Percentiles rank a stretch among this genome's conserved stretches.
Evolutionary conservation across 2,329 filamentous ascomycete genomes (phyloP).

Genomic region (Colletotrichum sp.): DNA sequence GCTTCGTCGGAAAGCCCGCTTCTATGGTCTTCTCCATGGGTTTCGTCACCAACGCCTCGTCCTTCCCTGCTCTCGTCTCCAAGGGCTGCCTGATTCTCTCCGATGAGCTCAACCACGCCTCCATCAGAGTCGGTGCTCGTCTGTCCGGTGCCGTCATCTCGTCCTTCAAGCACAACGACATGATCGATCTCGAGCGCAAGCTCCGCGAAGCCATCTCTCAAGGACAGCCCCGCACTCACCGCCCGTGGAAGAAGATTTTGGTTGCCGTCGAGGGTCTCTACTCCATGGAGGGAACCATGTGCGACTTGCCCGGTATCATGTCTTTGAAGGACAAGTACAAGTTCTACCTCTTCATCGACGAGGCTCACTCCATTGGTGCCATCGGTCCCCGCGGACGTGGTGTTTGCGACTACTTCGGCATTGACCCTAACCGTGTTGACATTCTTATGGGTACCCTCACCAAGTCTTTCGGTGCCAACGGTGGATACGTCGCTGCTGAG

Average conservation of each 20-base stretch:
- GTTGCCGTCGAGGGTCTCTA: slow-evolving; percentile 97
- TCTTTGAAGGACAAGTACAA: slow-evolving; percentile 94
- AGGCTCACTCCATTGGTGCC: slow-evolving; percentile 95
- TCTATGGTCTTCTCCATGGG: slow-evolving; percentile 99
- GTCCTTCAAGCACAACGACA: slow-evolving; percentile 98
- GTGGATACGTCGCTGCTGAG: slow-evolving; percentile 90
- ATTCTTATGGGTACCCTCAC: slow-evolving; percentile 98
- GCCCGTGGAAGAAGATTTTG: slow-evolving; percentile 98
- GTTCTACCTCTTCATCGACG: slow-evolving; percentile 93
- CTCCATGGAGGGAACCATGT: slow-evolving; percentile 99
- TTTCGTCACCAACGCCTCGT: slow-evolving; percentile 92
- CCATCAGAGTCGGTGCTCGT: slow-evolving; percentile 93
- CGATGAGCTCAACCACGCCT: slow-evolving; percentile 97
- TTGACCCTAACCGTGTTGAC: slow-evolving; percentile 87
- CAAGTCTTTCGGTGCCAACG: slow-evolving; percentile 98
- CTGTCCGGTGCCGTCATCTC: slow-evolving; percentile 93
- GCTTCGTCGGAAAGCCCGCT: slow-evolving; percentile 91
- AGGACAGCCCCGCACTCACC: slow-evolving; percentile 96
- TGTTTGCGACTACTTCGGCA: slow-evolving; percentile 96
- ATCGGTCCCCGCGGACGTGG: slow-evolving; percentile 87
- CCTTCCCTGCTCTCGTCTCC: slow-evolving; percentile 89
- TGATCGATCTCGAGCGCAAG: slow-evolving; percentile 82
- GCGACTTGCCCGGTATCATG: slow-evolving; percentile 90
- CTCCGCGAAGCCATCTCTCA: slow-evolving; percentile 94
- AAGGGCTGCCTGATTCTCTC: slow-evolving; percentile 96